A percentile compares a stretch with the other conserved stretches of the same genome.
Evolutionary conservation across 2,329 filamentous ascomycete species (phyloP).

Genomic region (Coccinonectria pachysandricola): DNA sequence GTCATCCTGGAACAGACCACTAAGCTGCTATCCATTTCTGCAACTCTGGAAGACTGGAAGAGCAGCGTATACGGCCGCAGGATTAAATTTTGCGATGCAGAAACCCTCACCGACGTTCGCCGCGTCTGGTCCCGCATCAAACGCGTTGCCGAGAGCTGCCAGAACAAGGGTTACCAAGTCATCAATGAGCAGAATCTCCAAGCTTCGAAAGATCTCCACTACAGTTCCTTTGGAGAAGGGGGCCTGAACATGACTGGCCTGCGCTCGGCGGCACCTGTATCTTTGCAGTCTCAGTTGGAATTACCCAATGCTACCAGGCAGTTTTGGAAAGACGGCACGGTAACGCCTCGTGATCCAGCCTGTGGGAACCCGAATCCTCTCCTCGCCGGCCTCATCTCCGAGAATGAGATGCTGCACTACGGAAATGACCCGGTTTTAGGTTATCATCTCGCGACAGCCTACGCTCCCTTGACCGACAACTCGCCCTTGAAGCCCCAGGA

Average conservation of each 20-base stretch:
- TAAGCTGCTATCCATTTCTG: constrained; percentile 30
- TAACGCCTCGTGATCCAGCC: constrained; percentile 9
- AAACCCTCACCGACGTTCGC: constrained; percentile 32
- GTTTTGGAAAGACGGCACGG: constrained; percentile 28
- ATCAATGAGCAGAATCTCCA: constrained; percentile 11
- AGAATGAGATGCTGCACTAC: constrained; percentile 33
- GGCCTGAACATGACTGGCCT: constrained; percentile 20
- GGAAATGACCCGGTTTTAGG: constrained; percentile 41
- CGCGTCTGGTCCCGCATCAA: constrained; percentile 26
- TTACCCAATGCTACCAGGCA: constrained; percentile 14
- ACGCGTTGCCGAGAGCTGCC: constrained; percentile 7
- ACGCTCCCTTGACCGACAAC: constrained; percentile 24
- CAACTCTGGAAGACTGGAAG: constrained; percentile 34
- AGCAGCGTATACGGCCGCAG: constrained; percentile 30
- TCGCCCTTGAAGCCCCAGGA: constrained; percentile 27
- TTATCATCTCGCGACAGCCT: constrained; percentile 45
- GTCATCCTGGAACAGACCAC: constrained; percentile 31
- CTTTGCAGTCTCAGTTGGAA: constrained; percentile 14
- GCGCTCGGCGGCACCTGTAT: constrained; percentile 29
- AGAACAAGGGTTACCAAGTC: constrained; percentile 4
- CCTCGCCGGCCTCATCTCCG: constrained; percentile 26
- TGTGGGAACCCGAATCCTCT: constrained; percentile 33
- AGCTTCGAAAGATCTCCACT: constrained; percentile 8
- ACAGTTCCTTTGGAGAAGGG: constrained; percentile 6
- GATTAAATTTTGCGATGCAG: constrained; percentile 38